Conservation (phyloP, 2,329 filamentous ascomycete genomes). For the Endoconidiophora laricicola region DNA sequence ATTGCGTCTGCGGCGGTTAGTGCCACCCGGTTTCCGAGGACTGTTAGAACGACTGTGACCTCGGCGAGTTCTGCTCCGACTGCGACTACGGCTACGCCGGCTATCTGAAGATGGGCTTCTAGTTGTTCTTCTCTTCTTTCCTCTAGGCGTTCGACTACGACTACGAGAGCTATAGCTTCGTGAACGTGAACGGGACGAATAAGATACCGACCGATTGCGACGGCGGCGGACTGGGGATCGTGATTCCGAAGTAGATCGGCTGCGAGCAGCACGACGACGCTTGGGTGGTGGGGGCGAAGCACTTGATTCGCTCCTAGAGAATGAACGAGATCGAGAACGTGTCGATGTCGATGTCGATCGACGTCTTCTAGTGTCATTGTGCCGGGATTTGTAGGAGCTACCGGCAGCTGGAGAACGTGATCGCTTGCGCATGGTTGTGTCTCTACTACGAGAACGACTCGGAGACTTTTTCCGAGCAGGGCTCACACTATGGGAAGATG, state of each 20-base stretch:
- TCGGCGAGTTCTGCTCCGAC: not conserved
- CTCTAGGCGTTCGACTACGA: constrained; percentile 4
- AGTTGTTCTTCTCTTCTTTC: constrained; percentile 7
- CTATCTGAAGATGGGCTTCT: constrained; percentile 12
- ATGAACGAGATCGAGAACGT: constrained; percentile 16
- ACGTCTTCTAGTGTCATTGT: constrained; percentile 24
- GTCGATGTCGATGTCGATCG: constrained; percentile 25
- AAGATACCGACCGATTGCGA: constrained; percentile 4
- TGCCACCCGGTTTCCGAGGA: constrained; percentile 5
- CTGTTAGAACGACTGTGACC: constrained; percentile 3
- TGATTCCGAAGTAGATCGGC: not conserved
- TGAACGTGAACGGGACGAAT: constrained; percentile 6
- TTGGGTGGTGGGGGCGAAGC: constrained; percentile 11
- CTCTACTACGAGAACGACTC: constrained; percentile 35
- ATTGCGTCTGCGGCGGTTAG: constrained; percentile 10
- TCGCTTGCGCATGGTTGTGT: constrained; percentile 28
- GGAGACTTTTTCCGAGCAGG: constrained; percentile 23
- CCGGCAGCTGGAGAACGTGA: constrained; percentile 20
- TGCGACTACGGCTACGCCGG: constrained; percentile 14
- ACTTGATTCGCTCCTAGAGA: constrained; percentile 13
- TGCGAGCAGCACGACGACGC: constrained; percentile 7
- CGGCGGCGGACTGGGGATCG: constrained; percentile 4
- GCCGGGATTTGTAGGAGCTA: constrained; percentile 22
- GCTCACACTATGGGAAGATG: constrained; percentile 16
- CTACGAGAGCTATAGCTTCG: constrained; percentile 12